These are phyloP conservation scores for Senna tora DNA, from an alignment of 306 rosid genomes.

Conservation along the genomic window DNA sequence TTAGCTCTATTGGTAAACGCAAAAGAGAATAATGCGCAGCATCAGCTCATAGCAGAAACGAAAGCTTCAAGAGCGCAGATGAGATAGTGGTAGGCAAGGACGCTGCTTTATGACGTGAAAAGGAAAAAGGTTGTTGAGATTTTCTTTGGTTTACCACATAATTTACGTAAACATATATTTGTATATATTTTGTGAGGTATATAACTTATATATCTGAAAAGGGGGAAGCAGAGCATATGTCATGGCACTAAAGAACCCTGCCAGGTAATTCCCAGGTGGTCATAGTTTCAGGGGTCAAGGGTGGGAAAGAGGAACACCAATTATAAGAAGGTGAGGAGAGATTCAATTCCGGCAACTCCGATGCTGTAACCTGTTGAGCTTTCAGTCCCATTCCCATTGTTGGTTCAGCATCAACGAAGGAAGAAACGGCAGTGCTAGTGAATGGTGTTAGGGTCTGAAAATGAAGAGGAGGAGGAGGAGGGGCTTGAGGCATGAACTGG, in stretches of 20 bases:
- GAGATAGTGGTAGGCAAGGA: background rate
- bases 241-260: constrained; percentile 24
- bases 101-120: background rate
- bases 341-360: constrained; percentile 46
- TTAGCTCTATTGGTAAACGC: background rate
- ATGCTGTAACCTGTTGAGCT: background rate
- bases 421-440: constrained; percentile 7
- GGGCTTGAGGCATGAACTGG: constrained; percentile 42
- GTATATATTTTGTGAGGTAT: background rate
- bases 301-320: constrained; percentile 53
- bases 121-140: background rate
- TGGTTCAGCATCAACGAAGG: constrained; percentile 28
- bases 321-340: constrained; percentile 53
- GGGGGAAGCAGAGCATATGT: background rate
- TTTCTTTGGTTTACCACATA: background rate
- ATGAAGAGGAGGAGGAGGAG: background rate
- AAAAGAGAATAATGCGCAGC: background rate
- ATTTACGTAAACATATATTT: background rate
- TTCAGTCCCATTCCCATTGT: constrained; percentile 31
- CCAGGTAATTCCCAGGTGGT: constrained; percentile 38
- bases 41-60: background rate
- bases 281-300: constrained; percentile 48
- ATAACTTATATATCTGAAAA: background rate
- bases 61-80: background rate
- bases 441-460: constrained; percentile 44